These are phyloP conservation scores for Aureoboletus auriporus DNA, from an alignment of 768 basidiomycete species.

Conservation along the genomic window DNA sequence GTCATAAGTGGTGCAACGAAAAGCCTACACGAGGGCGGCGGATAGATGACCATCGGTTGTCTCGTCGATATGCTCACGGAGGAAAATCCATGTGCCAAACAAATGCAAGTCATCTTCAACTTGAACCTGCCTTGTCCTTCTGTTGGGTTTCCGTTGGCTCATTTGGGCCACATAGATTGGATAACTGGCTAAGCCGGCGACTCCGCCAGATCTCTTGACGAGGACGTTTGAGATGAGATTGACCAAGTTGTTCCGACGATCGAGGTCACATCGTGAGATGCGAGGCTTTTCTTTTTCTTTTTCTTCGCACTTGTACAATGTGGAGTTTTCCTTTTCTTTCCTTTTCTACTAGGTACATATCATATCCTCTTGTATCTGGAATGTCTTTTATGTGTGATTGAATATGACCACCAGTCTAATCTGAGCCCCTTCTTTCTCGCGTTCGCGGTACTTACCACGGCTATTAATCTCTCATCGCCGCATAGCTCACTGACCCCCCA, in stretches of 20 bases:
- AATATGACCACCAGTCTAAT: too few species aligned
- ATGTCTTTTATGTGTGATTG: too few species aligned
- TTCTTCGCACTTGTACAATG: too few species aligned
- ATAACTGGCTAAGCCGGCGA: constrained; percentile 79
- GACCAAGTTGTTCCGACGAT: constrained; percentile 26
- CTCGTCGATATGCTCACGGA: constrained; percentile 97
- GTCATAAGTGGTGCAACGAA: constrained; percentile 97
- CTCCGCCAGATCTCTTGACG: constrained; percentile 83
- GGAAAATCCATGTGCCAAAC: constrained; percentile 93
- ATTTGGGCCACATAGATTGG: constrained; percentile 64
- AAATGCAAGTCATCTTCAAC: constrained; percentile 99
- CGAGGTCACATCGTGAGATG: constrained; percentile 22
- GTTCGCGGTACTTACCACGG: too few species aligned
- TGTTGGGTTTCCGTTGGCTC: background rate
- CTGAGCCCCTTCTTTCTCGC: too few species aligned
- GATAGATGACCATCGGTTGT: constrained; percentile 97
- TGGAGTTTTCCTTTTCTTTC: too few species aligned
- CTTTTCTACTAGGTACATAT: too few species aligned
- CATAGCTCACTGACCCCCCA: too few species aligned
- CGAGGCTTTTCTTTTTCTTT: too few species aligned
- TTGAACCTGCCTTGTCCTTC: constrained; percentile 51
- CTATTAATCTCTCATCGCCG: too few species aligned
- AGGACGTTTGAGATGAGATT: constrained; percentile 84
- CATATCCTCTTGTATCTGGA: too few species aligned
- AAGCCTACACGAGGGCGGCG: constrained; percentile 83